Base-by-base conservation (phyloP, 305 asterid species). In the Rubia peregrina region DNA sequence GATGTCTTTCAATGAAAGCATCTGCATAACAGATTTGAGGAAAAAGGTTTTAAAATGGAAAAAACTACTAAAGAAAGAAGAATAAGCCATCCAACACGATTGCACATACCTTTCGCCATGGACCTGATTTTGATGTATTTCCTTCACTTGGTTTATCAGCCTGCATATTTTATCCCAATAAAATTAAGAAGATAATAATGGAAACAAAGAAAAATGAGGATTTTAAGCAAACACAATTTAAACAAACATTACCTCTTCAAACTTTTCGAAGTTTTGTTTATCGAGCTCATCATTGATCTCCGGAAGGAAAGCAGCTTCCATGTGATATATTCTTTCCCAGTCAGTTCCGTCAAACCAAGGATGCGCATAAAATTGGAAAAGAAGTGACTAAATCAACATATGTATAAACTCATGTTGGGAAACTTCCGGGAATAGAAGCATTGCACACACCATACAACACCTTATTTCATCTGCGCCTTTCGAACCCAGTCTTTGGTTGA, bases 261-360 rank as follows among this genome's bases (percentile, higher is more conserved):
- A 94, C 79, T 93, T 90, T 78, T 92, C 97, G 71, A 93, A 92
- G 77, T 93, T 92, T 80, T 93, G 98, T 68, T 97, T 93, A 81
- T 93, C 98, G 83, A 93, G 79, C 79, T 93, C 97, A 80, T 93
- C 97, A 59, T 87, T 91, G 75, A 93, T 97, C 79, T 93, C 97
- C 59, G 98, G 98, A 80, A 88, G 87, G 79, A 93, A 91, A 59
- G 97, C 97, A 80, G 98, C 98, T 67, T 91, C 96, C 82, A 88
- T 86, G 61, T 89, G 81, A 84, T 84, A 94, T 83, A 94, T 87
- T 82, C 81, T 87, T 56, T 86, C 90, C 98, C 99, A 94, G 74
- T 89, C 93, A 71, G 84, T 69, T 73, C 89, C 92, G 30, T 72
- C 64, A 74, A 94, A 91, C 99, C 99, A 94, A 43, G 90, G 90